Base-by-base conservation (phyloP, 495 filamentous ascomycete genomes). In the Neurospora africana region DNA sequence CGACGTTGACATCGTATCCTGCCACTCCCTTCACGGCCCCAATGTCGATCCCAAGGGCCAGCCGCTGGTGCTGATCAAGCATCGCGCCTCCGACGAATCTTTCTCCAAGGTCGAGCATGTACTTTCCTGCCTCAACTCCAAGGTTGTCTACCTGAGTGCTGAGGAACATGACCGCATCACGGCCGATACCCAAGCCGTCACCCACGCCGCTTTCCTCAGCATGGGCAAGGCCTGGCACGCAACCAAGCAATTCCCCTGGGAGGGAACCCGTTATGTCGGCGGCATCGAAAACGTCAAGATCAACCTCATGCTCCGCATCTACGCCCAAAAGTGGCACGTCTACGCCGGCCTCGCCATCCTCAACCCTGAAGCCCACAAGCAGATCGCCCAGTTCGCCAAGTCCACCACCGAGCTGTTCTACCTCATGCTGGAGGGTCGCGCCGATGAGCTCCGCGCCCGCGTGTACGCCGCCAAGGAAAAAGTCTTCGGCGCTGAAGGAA, bases 211-310 rank as follows among this genome's bases (percentile, higher is more conserved):
- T 19, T 99, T 99, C 80, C 85, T 99, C 58, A 92, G 89, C 81
- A 99, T 99, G 95, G 95, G 95, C 70, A 93, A 93, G 44, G 95
- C 95, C 40, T 99, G 95, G 95, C 89, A 91, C 75, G 93, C 93
- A 30, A 97, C 93, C 79, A 84, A 89, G 38, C 93, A 98, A 76
- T 98, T 97, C 76, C 95, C 95, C 2, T 99, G 95, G 95, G 95
- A 99, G 75, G 89, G 92, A 65, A 87, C 89, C 8, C 93, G 95
- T 72, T 99, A 97, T 84, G 87, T 97, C 4, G 95, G 95, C 69
- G 95, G 96, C 33, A 97, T 99, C 78, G 95, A 99, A 83, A 99
- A 99, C 81, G 93, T 98, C 78, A 99, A 99, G 84, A 98, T 98
- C 82, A 99, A 99, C 81, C 89, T 98, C 73, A 98, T 93, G 44